Evolutionary conservation across 2,329 filamentous ascomycete genomes (phyloP).

Genomic region (Cephalotrichum gorgonifer): DNA sequence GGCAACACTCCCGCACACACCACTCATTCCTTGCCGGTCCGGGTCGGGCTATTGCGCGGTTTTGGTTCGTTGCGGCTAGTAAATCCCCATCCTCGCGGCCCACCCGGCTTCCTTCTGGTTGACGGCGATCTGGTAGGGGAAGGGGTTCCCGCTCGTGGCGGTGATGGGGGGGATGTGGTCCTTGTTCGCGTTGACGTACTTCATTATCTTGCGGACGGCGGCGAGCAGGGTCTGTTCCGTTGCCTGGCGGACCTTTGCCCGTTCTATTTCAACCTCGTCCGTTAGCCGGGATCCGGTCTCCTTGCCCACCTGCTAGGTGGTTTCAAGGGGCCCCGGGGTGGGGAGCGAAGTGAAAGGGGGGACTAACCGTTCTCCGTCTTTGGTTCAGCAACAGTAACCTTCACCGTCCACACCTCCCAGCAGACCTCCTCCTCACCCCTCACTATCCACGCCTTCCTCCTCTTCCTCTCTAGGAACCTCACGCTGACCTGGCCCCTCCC

Average conservation of each 20-base stretch:
- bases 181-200: constrained; percentile 77
- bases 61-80: constrained; percentile 27
- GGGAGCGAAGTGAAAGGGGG: neutral
- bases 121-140: constrained; percentile 86
- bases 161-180: constrained; percentile 97
- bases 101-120: constrained; percentile 74
- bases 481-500: constrained; percentile 72
- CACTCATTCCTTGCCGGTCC: neutral
- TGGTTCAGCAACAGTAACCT: constrained; percentile 86
- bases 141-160: constrained; percentile 86
- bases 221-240: constrained; percentile 86
- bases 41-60: neutral
- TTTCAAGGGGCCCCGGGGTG: too few species aligned
- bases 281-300: neutral
- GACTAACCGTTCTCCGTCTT: constrained; percentile 73
- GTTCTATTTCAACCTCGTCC: constrained; percentile 42
- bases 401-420: constrained; percentile 93
- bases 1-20: too few species aligned
- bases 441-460: constrained; percentile 72
- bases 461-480: constrained; percentile 89
- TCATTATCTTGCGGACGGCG: constrained; percentile 81
- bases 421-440: constrained; percentile 83
- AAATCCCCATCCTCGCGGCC: constrained; percentile 70
- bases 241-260: constrained; percentile 75
- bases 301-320: neutral